Conservation (phyloP, 2,329 filamentous ascomycete species). For the Fusarium sp. region DNA sequence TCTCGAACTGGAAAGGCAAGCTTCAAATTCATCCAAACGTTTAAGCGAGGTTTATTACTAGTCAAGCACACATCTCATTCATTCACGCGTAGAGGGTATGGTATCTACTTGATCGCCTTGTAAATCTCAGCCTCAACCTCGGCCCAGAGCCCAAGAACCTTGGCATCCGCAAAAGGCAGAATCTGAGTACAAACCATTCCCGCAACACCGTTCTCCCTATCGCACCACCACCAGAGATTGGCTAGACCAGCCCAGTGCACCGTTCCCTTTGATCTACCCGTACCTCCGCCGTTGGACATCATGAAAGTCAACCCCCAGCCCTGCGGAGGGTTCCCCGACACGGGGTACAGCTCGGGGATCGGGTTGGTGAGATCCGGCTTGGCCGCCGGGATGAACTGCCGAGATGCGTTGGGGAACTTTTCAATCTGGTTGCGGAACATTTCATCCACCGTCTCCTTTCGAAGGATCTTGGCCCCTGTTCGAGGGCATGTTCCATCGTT, state of each 20-base stretch:
- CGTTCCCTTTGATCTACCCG: conserved; percentile 64
- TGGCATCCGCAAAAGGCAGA: conserved; percentile 60
- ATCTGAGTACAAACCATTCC: conserved; percentile 64
- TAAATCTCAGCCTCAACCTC: conserved; percentile 55
- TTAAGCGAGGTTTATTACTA: neutral
- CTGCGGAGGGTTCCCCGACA: conserved; percentile 61
- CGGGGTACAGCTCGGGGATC: conserved; percentile 63
- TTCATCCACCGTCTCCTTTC: conserved; percentile 67
- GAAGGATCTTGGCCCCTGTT: conserved; percentile 66
- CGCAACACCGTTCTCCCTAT: conserved; percentile 69
- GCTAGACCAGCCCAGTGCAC: conserved; percentile 69
- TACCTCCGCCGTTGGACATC: conserved; percentile 60
- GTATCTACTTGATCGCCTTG: conserved; percentile 30
- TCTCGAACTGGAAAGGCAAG: neutral
- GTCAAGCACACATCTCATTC: neutral
- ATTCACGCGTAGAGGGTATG: neutral
- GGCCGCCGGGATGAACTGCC: conserved; percentile 56
- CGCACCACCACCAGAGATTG: conserved; percentile 73
- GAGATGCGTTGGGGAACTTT: conserved; percentile 63
- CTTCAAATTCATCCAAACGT: neutral
- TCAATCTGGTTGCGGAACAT: conserved; percentile 76
- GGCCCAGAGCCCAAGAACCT: conserved; percentile 56
- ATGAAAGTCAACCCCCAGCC: conserved; percentile 74
- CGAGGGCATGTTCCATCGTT: conserved; percentile 72
- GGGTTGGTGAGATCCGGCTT: conserved; percentile 63